Base-by-base conservation (phyloP, 2,329 filamentous ascomycete species). In the Shiraia sp. region DNA sequence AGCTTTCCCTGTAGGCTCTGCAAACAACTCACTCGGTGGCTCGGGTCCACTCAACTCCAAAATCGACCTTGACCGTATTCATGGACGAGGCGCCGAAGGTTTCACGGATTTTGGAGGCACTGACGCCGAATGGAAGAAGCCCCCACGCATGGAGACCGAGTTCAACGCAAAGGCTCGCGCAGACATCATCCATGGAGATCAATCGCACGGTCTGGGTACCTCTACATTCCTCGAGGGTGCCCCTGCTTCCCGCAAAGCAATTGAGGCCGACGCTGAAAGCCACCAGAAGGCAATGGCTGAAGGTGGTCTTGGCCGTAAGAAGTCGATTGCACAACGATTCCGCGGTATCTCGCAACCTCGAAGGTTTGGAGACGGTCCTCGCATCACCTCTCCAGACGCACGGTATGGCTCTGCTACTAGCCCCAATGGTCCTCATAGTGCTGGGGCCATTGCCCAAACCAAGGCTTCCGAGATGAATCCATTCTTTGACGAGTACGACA, bases 181-280 rank as follows among this genome's bases (percentile, higher is more conserved):
- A 32, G 83, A 88, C 42, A 80, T 86, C 32, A 79, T 97, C 10
- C 90, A 97, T 56, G 92, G 92, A 13, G 83, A 91, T 40, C 85
- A 95, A 70, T 86, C 83, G 3, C 75, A 88, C 47, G 93, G 93
- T 8, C 74, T 99, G 6, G 93, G 93, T 38, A 96, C 91, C 1
- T 95, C 90, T 24, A 99, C 93, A 2, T 97, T 97, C 76, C 73
- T 99, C 15, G 93, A 99, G 60, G 93, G 93, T 25, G 87, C 93
- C 1, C 92, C 93, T 10, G 93, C 91, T 19, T 87, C 91, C 19
- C 83, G 84, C 56, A 81, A 84, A 6, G 88, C 87, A 13, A 88
- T 96, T 39, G 83, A 86, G 47, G 83, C 83, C 35, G 82, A 92
- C 59, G 86, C 80, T 23, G 90, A 88, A 47, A 79, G 78, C 13